Base-by-base conservation (phyloP, 176 grass and related monocot genomes). In the Typha latifolia region DNA sequence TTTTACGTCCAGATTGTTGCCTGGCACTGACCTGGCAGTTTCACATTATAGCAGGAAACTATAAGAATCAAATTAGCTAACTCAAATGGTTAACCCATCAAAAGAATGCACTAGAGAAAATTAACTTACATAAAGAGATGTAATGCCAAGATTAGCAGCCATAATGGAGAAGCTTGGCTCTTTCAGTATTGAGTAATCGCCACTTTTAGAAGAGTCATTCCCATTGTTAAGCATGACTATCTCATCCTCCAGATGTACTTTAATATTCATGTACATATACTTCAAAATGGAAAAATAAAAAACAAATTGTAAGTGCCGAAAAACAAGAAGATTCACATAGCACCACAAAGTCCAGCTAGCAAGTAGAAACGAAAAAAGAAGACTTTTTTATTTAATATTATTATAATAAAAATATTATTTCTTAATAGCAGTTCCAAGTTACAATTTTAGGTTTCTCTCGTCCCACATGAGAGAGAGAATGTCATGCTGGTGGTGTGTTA, bases 91-190 rank as follows among this genome's bases (percentile, higher is more conserved):
- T 73, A 55, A 23, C 11, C 4, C 68, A 57, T 57, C n/a, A 15
- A 53, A 62, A 69, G n/a, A 61, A 66, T 29, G 20, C 55, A 27
- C 49, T 78, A 68, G 68, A 48, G 20, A 69, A 66, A 62, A 12
- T 64, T 14, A 74, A 86, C 93, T 96, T 96, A 96, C 93, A 96
- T 89, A 96, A 48, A 96, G 72, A 86, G 85, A 86, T 37, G 85
- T 67, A 3, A 81, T 82, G 50, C 93, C 88, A 73, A 72, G 67
- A 71, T 82, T 88, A 72, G 81, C 75, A 80, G 88, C 93, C 77
- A 78, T 96, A 69, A 78, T 49, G 12, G 82, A 96, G 84, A 96
- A 91, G 49, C 80, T 74, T 32, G 76, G 77, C 56, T 67, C 93
- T 70, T 23, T 77, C 19, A 77, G 59, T 49, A 55, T 16, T 32